Evolutionary conservation across 768 basidiomycete genomes (phyloP).

Genomic region (Hydnum rufescens): DNA sequence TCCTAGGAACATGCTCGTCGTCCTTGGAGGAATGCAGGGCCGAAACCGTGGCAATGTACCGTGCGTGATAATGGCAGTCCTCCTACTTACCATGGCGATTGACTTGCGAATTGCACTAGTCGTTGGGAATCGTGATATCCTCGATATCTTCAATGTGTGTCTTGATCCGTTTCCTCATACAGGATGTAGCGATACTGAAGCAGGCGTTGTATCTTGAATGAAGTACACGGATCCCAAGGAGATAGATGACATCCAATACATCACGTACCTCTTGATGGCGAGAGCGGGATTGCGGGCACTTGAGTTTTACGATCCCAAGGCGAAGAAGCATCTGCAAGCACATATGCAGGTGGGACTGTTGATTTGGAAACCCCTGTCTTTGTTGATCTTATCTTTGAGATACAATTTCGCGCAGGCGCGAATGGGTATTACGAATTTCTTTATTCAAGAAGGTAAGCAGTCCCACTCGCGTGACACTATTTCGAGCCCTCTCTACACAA

Average conservation of each 20-base stretch:
- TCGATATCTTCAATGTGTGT: constrained; percentile 61
- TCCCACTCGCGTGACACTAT: not conserved
- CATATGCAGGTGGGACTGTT: too few species aligned
- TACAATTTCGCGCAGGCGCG: constrained; percentile 23
- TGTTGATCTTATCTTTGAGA: constrained; percentile 1
- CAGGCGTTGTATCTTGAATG: not conserved
- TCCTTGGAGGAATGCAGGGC: constrained; percentile 91
- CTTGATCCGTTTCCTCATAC: not conserved
- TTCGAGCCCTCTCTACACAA: too few species aligned
- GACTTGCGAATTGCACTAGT: constrained; percentile 27
- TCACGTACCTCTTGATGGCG: constrained; percentile 75
- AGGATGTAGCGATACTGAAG: not conserved
- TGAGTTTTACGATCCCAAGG: constrained; percentile 66
- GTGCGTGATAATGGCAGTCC: constrained; percentile 28
- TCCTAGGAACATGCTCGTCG: constrained; percentile 72
- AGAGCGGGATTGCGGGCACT: constrained; percentile 55
- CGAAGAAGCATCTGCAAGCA: constrained; percentile 70
- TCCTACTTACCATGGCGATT: not conserved
- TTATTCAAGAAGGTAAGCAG: constrained; percentile 39
- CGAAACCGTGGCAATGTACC: constrained; percentile 65
- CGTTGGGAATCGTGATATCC: constrained; percentile 52
- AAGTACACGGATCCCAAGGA: constrained; percentile 51
- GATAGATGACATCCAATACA: constrained; percentile 57
- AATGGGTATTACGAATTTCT: constrained; percentile 63
- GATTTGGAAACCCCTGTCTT: not conserved